A percentile compares a stretch with the other conserved stretches of the same genome.
Evolutionary conservation across 176 grass and related monocot species (phyloP).

Genomic region (Echinochloa phyllopogon): DNA sequence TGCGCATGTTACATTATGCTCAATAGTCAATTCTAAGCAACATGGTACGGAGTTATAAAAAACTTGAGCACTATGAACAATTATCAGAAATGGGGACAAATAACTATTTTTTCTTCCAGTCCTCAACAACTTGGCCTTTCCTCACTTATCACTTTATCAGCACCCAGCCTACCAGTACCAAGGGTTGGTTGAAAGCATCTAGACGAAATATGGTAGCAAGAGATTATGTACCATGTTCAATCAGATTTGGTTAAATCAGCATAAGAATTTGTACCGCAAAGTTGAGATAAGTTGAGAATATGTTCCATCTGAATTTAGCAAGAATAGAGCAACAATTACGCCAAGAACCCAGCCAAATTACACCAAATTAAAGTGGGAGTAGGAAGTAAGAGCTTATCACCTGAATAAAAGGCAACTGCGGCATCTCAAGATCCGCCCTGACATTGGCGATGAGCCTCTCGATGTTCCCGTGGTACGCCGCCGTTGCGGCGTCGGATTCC

Average conservation of each 20-base stretch:
- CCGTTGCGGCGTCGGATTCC: conserved; percentile 40
- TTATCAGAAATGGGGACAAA: not conserved
- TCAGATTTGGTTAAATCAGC: not conserved
- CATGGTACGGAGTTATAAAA: not conserved
- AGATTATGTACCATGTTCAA: not conserved
- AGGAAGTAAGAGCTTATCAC: conserved; percentile 20
- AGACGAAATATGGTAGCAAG: not conserved
- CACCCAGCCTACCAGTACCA: too few species aligned
- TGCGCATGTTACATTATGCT: not conserved
- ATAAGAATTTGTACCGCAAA: not conserved
- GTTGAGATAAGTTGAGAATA: too few species aligned
- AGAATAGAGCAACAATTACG: not conserved
- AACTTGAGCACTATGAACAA: not conserved
- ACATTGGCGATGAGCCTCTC: conserved; percentile 67
- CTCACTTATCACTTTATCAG: not conserved
- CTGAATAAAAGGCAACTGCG: conserved; percentile 87
- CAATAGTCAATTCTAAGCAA: not conserved
- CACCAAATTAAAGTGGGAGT: not conserved
- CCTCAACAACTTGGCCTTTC: not conserved
- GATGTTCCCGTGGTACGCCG: conserved; percentile 60
- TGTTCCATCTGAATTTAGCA: not conserved
- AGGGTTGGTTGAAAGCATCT: not conserved
- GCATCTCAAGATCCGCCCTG: conserved; percentile 67
- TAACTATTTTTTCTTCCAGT: not conserved
- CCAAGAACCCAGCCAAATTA: conserved; percentile 5